Conservation (phyloP, 441 rosid species). For the Mallotus repandus region DNA sequence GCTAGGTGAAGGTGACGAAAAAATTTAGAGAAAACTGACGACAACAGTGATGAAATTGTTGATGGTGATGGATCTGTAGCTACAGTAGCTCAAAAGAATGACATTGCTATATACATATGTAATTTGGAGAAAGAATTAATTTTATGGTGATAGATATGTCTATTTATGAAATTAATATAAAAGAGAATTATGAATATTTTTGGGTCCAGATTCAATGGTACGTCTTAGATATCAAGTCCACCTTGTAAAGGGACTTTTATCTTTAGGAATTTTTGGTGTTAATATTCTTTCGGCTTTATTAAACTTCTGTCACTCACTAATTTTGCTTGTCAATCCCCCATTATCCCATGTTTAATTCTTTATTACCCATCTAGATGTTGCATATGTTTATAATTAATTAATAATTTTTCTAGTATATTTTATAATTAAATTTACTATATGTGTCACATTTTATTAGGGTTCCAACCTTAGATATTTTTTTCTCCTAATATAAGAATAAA, state of each 20-base stretch:
- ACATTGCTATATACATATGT: neutral
- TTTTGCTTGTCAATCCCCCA: too few species aligned
- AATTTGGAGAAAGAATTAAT: neutral
- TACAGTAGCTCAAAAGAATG: neutral
- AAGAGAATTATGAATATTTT: neutral
- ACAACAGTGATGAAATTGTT: neutral
- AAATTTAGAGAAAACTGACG: too few species aligned
- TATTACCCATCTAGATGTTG: too few species aligned
- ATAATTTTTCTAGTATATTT: too few species aligned
- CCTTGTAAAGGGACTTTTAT: slow-evolving; percentile 5
- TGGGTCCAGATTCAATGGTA: slow-evolving; percentile 45
- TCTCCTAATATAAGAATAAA: too few species aligned
- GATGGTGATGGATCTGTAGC: slow-evolving; percentile 12
- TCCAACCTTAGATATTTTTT: too few species aligned
- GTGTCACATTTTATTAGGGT: too few species aligned
- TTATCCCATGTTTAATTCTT: too few species aligned
- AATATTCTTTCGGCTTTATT: neutral
- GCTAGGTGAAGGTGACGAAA: too few species aligned
- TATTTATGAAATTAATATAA: slow-evolving; percentile 5
- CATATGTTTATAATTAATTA: too few species aligned
- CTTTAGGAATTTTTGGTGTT: neutral
- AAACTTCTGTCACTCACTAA: neutral
- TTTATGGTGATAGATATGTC: neutral
- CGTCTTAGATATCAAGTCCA: slow-evolving; percentile 20
- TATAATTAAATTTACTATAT: too few species aligned